A percentile compares a stretch with the other conserved stretches of the same genome.
phyloP scores from a whole-genome alignment of 139 green algal species.

The Volvox reticuliferus region DNA sequence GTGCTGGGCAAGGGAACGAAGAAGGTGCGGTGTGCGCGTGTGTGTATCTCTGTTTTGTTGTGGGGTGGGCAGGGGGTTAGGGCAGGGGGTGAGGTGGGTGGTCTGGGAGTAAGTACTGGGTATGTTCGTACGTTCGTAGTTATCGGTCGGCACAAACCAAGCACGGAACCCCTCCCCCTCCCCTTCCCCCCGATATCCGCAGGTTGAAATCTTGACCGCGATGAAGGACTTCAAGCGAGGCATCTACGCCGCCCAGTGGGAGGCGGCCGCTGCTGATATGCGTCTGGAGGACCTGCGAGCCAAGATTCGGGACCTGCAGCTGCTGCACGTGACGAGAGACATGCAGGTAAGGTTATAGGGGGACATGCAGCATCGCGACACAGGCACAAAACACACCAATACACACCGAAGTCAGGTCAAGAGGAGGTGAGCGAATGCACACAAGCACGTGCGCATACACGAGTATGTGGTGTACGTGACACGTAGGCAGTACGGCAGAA shows the following conservation, averaged over 20 bases:
- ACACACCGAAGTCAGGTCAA: no score
- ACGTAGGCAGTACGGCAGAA: no score
- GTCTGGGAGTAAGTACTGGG: neutral
- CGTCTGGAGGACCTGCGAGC: conserved; percentile 71
- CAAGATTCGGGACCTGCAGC: conserved; percentile 81
- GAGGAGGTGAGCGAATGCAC: no score
- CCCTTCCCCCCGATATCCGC: neutral
- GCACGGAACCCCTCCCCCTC: neutral
- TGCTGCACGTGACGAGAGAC: conserved; percentile 82
- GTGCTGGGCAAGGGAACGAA: conserved; percentile 62
- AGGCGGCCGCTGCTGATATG: conserved; percentile 68
- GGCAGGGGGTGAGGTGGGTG: neutral
- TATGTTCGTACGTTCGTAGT: no score
- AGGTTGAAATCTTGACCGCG: conserved; percentile 64
- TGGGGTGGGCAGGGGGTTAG: neutral
- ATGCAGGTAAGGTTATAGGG: conserved; percentile 64
- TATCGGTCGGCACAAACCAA: neutral
- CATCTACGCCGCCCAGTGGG: conserved; percentile 84
- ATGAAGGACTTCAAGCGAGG: conserved; percentile 89
- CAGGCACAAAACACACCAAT: no score
- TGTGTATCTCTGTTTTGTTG: neutral
- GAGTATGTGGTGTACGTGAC: no score
- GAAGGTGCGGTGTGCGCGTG: conserved; percentile 48
- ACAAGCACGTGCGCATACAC: no score
- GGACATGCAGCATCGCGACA: neutral